Conservation (phyloP, 345 rosid genomes). For the Geranium rotundifolium region DNA sequence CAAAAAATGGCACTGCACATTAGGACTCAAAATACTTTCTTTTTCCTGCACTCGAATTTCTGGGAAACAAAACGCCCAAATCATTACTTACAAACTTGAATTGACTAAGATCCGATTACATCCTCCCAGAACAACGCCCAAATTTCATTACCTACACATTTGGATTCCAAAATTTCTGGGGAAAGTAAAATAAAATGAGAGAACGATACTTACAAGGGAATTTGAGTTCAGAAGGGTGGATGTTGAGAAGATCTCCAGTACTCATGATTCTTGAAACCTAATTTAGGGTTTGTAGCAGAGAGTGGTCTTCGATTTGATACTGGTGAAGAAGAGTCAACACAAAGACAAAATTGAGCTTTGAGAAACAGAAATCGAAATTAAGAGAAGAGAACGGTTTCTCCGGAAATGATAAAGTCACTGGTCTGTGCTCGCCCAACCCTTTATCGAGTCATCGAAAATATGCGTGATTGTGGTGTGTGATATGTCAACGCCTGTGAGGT, state of each 20-base stretch:
- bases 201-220: slow-evolving; percentile 51
- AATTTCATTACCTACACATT: neutral
- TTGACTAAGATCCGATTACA: neutral
- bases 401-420: too few relatives aligned
- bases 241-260: slow-evolving; percentile 50
- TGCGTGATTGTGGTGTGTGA: neutral
- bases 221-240: slow-evolving; percentile 73
- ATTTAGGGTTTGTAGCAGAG: neutral
- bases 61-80: slow-evolving; percentile 7
- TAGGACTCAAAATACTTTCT: too few relatives aligned
- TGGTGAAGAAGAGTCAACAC: neutral
- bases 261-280: slow-evolving; percentile 20
- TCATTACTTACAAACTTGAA: neutral
- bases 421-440: neutral
- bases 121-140: neutral
- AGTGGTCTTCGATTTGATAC: neutral
- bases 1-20: too few relatives aligned
- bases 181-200: neutral
- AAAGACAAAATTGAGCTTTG: neutral
- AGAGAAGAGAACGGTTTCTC: too few relatives aligned
- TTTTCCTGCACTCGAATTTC: neutral
- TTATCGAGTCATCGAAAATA: neutral
- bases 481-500: neutral
- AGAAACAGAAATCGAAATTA: too few relatives aligned
- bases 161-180: neutral